Evolutionary conservation across 257 asterid species (phyloP).

Genomic region (Gardenia jasminoides): DNA sequence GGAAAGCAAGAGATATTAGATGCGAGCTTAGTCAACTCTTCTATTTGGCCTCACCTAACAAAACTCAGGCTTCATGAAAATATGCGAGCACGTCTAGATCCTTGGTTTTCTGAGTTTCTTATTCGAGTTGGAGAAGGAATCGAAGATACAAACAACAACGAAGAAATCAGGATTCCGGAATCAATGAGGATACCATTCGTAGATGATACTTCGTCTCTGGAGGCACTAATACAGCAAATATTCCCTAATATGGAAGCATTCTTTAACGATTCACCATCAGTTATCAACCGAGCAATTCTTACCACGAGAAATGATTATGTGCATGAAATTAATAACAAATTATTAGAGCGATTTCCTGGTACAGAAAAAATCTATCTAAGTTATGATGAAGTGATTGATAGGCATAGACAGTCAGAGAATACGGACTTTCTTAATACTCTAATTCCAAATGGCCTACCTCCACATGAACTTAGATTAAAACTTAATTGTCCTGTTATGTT

Average conservation of each 20-base stretch:
- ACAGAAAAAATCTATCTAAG: background rate
- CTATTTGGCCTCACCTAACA: background rate
- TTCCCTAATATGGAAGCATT: no score
- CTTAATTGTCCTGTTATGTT: background rate
- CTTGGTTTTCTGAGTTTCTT: no score
- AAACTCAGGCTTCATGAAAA: background rate
- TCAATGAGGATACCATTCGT: no score
- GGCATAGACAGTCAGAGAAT: background rate
- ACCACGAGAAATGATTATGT: background rate
- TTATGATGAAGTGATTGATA: background rate
- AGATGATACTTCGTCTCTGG: no score
- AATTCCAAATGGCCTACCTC: background rate
- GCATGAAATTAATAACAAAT: no score
- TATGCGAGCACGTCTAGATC: background rate
- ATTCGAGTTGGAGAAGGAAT: no score
- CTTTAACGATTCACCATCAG: no score
- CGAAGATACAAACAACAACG: no score
- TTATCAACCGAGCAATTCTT: background rate
- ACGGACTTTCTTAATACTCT: no score
- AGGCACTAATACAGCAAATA: no score
- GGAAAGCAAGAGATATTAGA: background rate
- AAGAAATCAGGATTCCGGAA: no score
- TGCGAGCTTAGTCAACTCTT: background rate
- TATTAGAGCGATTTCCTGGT: no score
- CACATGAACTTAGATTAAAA: background rate